A percentile compares a stretch with the other conserved stretches of the same genome.
Conservation (phyloP, 106 monocot genomes). For the Triglochin maritima region DNA sequence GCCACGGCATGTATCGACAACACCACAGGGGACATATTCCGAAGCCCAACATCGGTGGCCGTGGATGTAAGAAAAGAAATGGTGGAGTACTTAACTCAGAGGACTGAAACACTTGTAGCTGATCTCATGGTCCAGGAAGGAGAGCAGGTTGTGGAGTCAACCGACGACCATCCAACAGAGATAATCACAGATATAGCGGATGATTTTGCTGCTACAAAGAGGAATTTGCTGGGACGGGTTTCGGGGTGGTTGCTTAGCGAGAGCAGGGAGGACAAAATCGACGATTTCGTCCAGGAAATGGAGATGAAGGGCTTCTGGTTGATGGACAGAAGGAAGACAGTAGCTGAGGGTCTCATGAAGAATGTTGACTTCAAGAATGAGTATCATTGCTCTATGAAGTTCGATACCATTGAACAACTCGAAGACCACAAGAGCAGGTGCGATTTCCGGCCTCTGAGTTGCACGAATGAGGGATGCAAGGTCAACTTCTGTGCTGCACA, state of each 20-base stretch:
- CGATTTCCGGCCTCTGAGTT: constrained; percentile 26
- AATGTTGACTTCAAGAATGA: constrained; percentile 41
- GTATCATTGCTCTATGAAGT: constrained; percentile 30
- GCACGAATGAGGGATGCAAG: constrained; percentile 40
- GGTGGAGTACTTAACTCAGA: constrained; percentile 25
- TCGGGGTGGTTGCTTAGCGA: constrained; percentile 63
- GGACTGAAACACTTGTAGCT: constrained; percentile 26
- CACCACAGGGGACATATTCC: constrained; percentile 33
- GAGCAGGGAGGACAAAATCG: constrained; percentile 60
- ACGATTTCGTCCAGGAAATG: constrained; percentile 59
- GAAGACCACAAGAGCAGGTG: constrained; percentile 25
- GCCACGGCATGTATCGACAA: constrained; percentile 19
- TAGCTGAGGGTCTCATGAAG: constrained; percentile 26
- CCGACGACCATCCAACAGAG: constrained; percentile 14
- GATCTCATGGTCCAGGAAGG: constrained; percentile 12
- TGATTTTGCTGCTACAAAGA: constrained; percentile 30
- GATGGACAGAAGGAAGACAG: constrained; percentile 28
- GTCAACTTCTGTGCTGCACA: constrained; percentile 24
- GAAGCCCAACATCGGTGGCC: constrained; percentile 32
- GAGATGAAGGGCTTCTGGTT: constrained; percentile 43
- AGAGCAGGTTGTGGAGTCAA: neutral
- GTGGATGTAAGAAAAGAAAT: constrained; percentile 35
- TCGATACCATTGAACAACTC: constrained; percentile 10
- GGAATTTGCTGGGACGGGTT: constrained; percentile 32
- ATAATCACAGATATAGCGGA: constrained; percentile 32